phyloP scores from a whole-genome alignment of 176 grass and related monocot species.

The Juncus inflexus region DNA sequence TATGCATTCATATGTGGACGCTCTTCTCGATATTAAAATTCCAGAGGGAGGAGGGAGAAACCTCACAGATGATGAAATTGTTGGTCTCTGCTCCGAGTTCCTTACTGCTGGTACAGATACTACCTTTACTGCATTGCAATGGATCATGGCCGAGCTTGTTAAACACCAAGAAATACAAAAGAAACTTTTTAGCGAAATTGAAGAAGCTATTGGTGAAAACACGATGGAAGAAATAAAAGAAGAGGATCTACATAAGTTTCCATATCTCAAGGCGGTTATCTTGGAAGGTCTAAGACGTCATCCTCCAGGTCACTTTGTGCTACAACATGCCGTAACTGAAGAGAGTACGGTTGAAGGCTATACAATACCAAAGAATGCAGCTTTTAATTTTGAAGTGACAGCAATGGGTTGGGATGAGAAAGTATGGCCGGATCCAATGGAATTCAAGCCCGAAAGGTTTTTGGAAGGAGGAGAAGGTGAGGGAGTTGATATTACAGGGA shows the following conservation, averaged over 20 bases:
- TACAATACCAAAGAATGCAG: slow-evolving; percentile 43
- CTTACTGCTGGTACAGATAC: slow-evolving; percentile 60
- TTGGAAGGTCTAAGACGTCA: slow-evolving; percentile 42
- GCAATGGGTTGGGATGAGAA: slow-evolving; percentile 44
- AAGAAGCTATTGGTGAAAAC: not conserved
- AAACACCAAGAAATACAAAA: slow-evolving; percentile 45
- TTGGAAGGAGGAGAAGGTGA: slow-evolving; percentile 39
- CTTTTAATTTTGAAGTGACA: slow-evolving; percentile 58
- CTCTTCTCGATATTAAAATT: slow-evolving; percentile 50
- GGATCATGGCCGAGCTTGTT: slow-evolving; percentile 80
- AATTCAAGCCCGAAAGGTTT: slow-evolving; percentile 59
- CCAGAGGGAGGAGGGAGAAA: slow-evolving; percentile 30
- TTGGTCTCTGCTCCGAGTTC: slow-evolving; percentile 54
- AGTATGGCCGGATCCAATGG: slow-evolving; percentile 38
- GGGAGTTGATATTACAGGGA: slow-evolving; percentile 38
- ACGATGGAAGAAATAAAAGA: slow-evolving; percentile 25
- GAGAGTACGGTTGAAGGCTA: slow-evolving; percentile 38
- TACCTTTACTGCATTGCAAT: slow-evolving; percentile 52
- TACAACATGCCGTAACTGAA: slow-evolving; percentile 41
- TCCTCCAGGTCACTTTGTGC: slow-evolving; percentile 38
- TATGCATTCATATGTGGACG: slow-evolving; percentile 50
- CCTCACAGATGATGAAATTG: slow-evolving; percentile 48
- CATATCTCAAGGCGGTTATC: slow-evolving; percentile 36
- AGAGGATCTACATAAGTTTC: slow-evolving; percentile 32
- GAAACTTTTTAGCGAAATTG: slow-evolving; percentile 42